Evolutionary conservation across 306 rosid genomes (phyloP).

Genomic region (Ziziphus jujuba): DNA sequence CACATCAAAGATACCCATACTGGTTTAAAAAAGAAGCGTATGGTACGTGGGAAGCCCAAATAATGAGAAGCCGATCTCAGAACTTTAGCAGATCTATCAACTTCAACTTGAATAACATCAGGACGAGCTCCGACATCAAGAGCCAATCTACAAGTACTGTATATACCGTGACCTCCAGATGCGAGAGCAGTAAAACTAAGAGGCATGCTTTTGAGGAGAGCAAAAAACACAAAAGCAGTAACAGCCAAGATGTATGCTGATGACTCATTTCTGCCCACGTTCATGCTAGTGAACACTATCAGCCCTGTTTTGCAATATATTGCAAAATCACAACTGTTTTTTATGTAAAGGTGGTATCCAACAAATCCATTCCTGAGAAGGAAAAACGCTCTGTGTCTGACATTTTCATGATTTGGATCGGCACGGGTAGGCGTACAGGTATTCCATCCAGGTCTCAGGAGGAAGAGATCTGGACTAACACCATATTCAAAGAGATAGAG

Average conservation of each 20-base stretch:
- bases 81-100: slow-evolving; percentile 24
- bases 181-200: slow-evolving; percentile 34
- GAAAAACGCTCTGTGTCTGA: slow-evolving; percentile 51
- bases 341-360: slow-evolving; percentile 47
- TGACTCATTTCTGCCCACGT: slow-evolving; percentile 65
- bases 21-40: too few species aligned
- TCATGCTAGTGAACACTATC: slow-evolving; percentile 33
- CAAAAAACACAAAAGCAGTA: slow-evolving; percentile 34
- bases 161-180: slow-evolving; percentile 40
- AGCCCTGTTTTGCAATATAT: slow-evolving; percentile 85
- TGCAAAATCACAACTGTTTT: slow-evolving; percentile 82
- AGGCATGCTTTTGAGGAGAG: slow-evolving; percentile 36
- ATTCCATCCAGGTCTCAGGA: slow-evolving; percentile 69
- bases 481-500: slow-evolving; percentile 58
- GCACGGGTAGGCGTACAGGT: slow-evolving; percentile 69
- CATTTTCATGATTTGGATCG: slow-evolving; percentile 39
- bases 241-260: slow-evolving; percentile 53
- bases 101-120: slow-evolving; percentile 53
- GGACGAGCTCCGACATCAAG: slow-evolving; percentile 59
- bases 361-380: slow-evolving; percentile 77
- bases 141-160: slow-evolving; percentile 41
- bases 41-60: too few species aligned
- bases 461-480: slow-evolving; percentile 40
- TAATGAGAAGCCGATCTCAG: too few species aligned
- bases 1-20: too few species aligned